Evolutionary conservation across 2,329 filamentous ascomycete species (phyloP), one percentile per base, ranked within the genome.

Genomic region (Graphilbum fragrans): DNA sequence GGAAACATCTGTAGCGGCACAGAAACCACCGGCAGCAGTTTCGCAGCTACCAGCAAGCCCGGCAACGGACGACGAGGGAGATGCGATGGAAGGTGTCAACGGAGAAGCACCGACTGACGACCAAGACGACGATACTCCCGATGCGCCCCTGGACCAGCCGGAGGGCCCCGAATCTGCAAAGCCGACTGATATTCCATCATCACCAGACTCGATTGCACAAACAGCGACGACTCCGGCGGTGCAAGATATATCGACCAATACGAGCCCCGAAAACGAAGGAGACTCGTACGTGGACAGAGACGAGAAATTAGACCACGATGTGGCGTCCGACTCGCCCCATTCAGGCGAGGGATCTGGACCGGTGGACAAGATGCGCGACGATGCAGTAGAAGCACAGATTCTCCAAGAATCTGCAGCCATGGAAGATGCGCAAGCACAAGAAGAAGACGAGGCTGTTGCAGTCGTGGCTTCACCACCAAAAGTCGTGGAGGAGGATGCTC

Each of bases 201-300:
- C 73, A 2, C 70, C 74, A 16, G 66, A 64, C 3, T 90, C 85
- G 6, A 87, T 82, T 25, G 72, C 79, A 2, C 79, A 80, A 51
- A 87, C 82, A 35, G 78, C 78, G 41, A 77, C 80, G 19, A 92
- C 85, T 1, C 82, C 85, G 2, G 73, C 71, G 29, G 69, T 79
- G 32, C 72, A 79, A 45, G 74, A 81, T 47, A 72, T 69, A 7
- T 87, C 83, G 2, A 76, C 82, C 1, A 79, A 82, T 49, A 87
- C 83, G 2, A 87, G 82, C 50, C 79, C 82, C 1, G 82, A 82
- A 41, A 74, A 81, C 41, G 81, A 86, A 38, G 70, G 67, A 17
- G 65, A 72, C 37, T 69, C 72, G 35, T 74, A 73, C 49, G 57
- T 66, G 16, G 67, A 77, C 45, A 67, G 67, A 46, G 63, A 49